Percentiles rank a stretch among this genome's conserved stretches.
phyloP scores from a whole-genome alignment of 345 rosid genomes.

The Anastatica hierochuntica region DNA sequence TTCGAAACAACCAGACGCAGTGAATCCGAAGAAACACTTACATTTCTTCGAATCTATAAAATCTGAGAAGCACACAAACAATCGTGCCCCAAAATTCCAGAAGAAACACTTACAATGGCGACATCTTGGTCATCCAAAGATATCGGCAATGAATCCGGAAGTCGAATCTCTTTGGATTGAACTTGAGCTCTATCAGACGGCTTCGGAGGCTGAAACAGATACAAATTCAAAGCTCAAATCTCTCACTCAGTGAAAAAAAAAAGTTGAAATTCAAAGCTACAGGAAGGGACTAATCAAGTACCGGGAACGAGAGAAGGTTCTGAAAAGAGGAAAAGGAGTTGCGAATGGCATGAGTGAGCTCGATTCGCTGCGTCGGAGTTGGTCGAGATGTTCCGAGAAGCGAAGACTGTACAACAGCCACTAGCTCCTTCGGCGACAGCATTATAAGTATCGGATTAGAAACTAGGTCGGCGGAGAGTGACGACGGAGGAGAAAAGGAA shows the following conservation, averaged over 20 bases:
- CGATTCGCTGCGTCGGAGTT: slow-evolving; percentile 55
- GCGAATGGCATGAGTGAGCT: slow-evolving; percentile 73
- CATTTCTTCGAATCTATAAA: too few species aligned
- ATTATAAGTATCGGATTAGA: slow-evolving; percentile 12
- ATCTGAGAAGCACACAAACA: too few species aligned
- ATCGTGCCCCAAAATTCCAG: neutral
- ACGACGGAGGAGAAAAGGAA: too few species aligned
- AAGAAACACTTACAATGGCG: slow-evolving; percentile 51
- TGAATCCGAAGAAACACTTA: too few species aligned
- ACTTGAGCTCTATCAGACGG: slow-evolving; percentile 71
- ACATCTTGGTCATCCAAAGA: slow-evolving; percentile 85
- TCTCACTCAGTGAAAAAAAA: too few species aligned
- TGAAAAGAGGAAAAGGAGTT: slow-evolving; percentile 50
- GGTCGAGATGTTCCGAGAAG: slow-evolving; percentile 62
- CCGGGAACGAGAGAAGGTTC: slow-evolving; percentile 69
- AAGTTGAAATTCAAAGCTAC: neutral
- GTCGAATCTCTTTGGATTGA: slow-evolving; percentile 69
- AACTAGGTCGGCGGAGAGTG: neutral
- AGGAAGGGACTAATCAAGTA: slow-evolving; percentile 6
- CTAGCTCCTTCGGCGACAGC: slow-evolving; percentile 68
- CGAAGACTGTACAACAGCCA: slow-evolving; percentile 51
- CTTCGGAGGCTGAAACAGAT: slow-evolving; percentile 52
- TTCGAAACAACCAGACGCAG: too few species aligned
- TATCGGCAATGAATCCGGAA: slow-evolving; percentile 74
- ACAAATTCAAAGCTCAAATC: neutral